These are phyloP conservation scores for Mikania micrantha DNA, from an alignment of 129 eudicot species.

Conservation along the genomic window DNA sequence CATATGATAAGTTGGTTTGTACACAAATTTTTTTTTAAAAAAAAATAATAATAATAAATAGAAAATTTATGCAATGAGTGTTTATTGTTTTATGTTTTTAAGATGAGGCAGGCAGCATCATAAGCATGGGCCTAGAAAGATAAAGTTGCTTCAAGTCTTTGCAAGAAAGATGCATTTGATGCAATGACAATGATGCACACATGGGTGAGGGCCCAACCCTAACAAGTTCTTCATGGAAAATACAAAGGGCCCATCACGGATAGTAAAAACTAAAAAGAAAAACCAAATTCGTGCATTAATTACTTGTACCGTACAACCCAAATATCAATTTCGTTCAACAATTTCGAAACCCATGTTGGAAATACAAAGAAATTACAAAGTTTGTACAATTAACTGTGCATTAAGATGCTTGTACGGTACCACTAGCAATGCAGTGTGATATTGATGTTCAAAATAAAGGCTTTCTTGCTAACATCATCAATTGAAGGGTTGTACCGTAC, in stretches of 20 bases:
- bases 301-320: conserved; percentile 21
- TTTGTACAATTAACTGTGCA: not conserved
- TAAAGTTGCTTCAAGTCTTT: conserved; percentile 30
- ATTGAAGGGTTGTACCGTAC: conserved; percentile 5
- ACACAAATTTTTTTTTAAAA: too few species aligned
- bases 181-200: conserved; percentile 36
- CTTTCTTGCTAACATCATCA: not conserved
- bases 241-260: conserved; percentile 33
- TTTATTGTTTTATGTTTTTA: conserved; percentile 15
- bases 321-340: not conserved
- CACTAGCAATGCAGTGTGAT: not conserved
- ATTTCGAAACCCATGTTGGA: not conserved
- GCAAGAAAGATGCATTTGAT: conserved; percentile 28
- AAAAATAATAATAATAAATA: not conserved
- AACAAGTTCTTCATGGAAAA: conserved; percentile 28
- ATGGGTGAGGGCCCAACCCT: conserved; percentile 38
- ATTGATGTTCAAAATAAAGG: not conserved
- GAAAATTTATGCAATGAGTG: not conserved
- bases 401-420: not conserved
- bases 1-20: conserved; percentile 5
- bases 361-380: not conserved
- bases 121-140: conserved; percentile 28
- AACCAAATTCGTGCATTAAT: conserved; percentile 20
- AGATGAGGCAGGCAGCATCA: conserved; percentile 22
- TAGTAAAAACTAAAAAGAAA: conserved; percentile 16